These are phyloP conservation scores for Pleurotus pulmonarius DNA, from an alignment of 768 basidiomycete genomes.

Conservation along the genomic window DNA sequence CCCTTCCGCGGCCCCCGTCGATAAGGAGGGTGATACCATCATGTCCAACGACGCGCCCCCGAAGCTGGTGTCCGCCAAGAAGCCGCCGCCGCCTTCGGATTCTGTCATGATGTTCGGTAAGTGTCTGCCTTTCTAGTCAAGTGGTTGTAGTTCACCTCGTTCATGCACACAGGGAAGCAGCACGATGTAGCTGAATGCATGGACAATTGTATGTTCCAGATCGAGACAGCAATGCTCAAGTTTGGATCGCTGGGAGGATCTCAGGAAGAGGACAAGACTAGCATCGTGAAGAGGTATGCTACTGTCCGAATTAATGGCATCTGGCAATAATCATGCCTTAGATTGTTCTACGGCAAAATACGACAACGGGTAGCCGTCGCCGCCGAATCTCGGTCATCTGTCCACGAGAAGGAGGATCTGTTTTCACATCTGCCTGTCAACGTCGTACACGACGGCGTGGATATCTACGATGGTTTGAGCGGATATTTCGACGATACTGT, in stretches of 20 bases:
- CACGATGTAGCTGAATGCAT: conserved; percentile 99
- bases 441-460: conserved; percentile 83
- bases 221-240: conserved; percentile 86
- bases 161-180: conserved; percentile 64
- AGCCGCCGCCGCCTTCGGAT: conserved; percentile 60
- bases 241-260: conserved; percentile 51
- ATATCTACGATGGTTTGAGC: conserved; percentile 91
- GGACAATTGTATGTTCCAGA: conserved; percentile 99
- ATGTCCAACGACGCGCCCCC: conserved; percentile 22
- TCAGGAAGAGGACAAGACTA: conserved; percentile 51
- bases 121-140: conserved; percentile 14
- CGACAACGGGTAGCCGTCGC: conserved; percentile 47
- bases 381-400: conserved; percentile 43
- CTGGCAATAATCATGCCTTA: conserved; percentile 13
- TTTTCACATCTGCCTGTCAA: conserved; percentile 95
- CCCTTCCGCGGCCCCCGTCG: conserved; percentile 20
- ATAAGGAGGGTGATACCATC: conserved; percentile 30
- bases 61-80: conserved; percentile 19
- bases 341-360: conserved; percentile 85
- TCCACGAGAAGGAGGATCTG: conserved; percentile 85
- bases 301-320: background rate
- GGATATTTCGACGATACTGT: conserved; percentile 88
- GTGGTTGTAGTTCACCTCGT: conserved; percentile 5
- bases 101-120: conserved; percentile 90
- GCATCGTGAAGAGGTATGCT: conserved; percentile 77